Percentiles rank a stretch among this genome's conserved stretches.
These are phyloP conservation scores for Citeromyces matritensis DNA, from an alignment of 805 yeast species.

Conservation along the genomic window DNA sequence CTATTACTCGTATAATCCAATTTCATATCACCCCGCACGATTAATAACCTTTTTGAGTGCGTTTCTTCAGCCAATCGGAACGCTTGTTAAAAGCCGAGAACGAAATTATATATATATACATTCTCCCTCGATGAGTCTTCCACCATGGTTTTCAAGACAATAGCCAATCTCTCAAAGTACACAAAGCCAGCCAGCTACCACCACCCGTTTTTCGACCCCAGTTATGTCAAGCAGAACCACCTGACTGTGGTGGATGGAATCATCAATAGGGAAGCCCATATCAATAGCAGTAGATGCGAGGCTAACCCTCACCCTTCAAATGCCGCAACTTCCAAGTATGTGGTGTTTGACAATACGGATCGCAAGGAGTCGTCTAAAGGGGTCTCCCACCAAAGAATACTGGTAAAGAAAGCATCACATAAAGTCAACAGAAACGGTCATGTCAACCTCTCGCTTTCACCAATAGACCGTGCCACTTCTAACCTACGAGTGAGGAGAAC, in stretches of 20 bases:
- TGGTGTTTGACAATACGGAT: slow-evolving; percentile 11
- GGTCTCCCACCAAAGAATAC: slow-evolving; percentile 6
- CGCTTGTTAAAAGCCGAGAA: no score
- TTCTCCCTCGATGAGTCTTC: background rate
- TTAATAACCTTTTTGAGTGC: no score
- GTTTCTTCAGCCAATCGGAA: no score
- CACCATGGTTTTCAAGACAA: slow-evolving; percentile 13
- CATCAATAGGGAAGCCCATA: slow-evolving; percentile 7
- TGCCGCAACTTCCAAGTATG: slow-evolving; percentile 13
- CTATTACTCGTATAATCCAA: no score
- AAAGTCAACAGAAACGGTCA: slow-evolving; percentile 14
- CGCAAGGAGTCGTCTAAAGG: slow-evolving; percentile 5
- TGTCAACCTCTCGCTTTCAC: slow-evolving; percentile 11
- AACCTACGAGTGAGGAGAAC: slow-evolving; percentile 13
- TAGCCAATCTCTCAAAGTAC: slow-evolving; percentile 11
- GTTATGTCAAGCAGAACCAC: slow-evolving; percentile 14
- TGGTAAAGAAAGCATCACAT: slow-evolving; percentile 10
- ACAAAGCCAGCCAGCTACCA: slow-evolving; percentile 3
- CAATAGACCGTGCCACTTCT: slow-evolving; percentile 7
- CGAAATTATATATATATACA: no score
- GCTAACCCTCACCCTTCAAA: slow-evolving; percentile 9
- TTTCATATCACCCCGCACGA: no score
- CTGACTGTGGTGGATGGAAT: slow-evolving; percentile 13
- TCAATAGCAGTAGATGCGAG: slow-evolving; percentile 8
- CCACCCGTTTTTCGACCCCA: slow-evolving; percentile 19